Conservation (phyloP, 2,329 filamentous ascomycete species). For the Cladosporium cucumerinum region DNA sequence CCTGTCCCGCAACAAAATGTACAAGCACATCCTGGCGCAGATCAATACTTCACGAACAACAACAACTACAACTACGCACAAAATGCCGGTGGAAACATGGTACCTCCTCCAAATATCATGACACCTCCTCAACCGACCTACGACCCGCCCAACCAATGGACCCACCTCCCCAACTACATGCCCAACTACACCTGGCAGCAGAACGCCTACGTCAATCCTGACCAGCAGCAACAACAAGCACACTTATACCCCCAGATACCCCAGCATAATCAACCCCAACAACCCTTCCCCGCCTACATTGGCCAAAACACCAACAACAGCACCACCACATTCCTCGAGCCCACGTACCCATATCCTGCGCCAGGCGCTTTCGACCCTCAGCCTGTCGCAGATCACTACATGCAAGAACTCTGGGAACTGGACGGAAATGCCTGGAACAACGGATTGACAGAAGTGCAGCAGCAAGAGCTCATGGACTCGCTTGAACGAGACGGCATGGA, state of each 20-base stretch:
- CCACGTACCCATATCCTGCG: constrained; percentile 29
- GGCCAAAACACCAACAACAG: constrained; percentile 18
- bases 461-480: constrained; percentile 36
- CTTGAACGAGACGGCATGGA: constrained; percentile 39
- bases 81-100: constrained; percentile 19
- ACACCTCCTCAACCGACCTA: constrained; percentile 16
- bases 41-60: not conserved
- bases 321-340: constrained; percentile 27
- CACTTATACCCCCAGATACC: constrained; percentile 12
- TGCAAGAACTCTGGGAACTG: constrained; percentile 28
- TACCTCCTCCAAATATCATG: constrained; percentile 20
- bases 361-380: constrained; percentile 4
- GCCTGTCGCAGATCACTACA: constrained; percentile 18
- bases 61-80: constrained; percentile 1
- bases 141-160: constrained; percentile 19
- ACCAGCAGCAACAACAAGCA: constrained; percentile 15
- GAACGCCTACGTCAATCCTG: constrained; percentile 5
- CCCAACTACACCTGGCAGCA: constrained; percentile 24
- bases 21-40: constrained; percentile 4
- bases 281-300: constrained; percentile 13
- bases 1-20: not conserved
- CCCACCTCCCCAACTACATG: constrained; percentile 31
- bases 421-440: constrained; percentile 32
- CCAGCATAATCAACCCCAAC: constrained; percentile 6
- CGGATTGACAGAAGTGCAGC: constrained; percentile 34